Conservation (phyloP, 257 asterid genomes). For the Ligustrum vulgare region DNA sequence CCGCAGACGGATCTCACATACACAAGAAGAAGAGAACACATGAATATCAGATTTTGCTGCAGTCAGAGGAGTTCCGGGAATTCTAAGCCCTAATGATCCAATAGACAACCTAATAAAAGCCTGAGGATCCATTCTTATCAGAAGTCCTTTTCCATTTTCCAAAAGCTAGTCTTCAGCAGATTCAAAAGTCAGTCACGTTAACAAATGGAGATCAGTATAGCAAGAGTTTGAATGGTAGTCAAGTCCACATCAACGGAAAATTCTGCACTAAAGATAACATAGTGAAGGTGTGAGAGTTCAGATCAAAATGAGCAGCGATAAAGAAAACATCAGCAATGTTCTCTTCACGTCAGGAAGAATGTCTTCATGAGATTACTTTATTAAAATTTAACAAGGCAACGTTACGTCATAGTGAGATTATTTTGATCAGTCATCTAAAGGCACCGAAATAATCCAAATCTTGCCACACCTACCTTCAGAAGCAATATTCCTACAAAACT, state of each 20-base stretch:
- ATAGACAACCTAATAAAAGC: slow-evolving; percentile 85
- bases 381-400: no score
- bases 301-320: background rate
- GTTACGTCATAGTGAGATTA: background rate
- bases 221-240: slow-evolving; percentile 7
- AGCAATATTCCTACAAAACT: background rate
- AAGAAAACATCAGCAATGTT: background rate
- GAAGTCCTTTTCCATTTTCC: slow-evolving; percentile 43
- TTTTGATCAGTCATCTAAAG: background rate
- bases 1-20: slow-evolving; percentile 87
- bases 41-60: slow-evolving; percentile 52
- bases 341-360: background rate
- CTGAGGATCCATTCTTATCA: slow-evolving; percentile 77
- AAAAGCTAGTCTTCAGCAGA: slow-evolving; percentile 2
- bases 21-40: slow-evolving; percentile 64
- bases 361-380: background rate
- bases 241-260: background rate
- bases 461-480: background rate
- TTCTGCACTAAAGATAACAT: background rate
- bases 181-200: slow-evolving; percentile 21
- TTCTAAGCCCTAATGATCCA: slow-evolving; percentile 82
- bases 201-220: slow-evolving; percentile 15
- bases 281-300: background rate
- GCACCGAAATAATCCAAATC: slow-evolving; percentile 4
- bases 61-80: slow-evolving; percentile 44